Evolutionary conservation across 1,284 basidiomycete species (phyloP).

Genomic region (Pascua guehoae): DNA sequence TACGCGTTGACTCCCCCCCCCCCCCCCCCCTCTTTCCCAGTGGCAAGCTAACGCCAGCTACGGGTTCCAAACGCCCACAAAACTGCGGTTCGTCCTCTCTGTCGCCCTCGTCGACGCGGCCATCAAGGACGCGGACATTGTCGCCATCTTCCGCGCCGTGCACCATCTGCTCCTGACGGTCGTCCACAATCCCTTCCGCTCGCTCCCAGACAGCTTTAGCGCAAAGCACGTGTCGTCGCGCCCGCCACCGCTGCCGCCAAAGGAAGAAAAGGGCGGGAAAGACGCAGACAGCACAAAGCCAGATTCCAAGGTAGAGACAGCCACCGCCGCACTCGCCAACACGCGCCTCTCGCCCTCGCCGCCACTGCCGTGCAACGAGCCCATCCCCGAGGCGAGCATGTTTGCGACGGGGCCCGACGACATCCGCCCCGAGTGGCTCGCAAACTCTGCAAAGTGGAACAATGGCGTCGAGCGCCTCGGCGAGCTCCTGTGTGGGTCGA

Average conservation of each 20-base stretch:
- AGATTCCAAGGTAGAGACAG: not conserved
- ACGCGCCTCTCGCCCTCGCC: too few species aligned
- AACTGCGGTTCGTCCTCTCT: constrained; percentile 45
- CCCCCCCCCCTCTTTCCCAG: not conserved
- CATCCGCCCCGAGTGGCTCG: constrained; percentile 33
- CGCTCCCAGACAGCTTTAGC: constrained; percentile 29
- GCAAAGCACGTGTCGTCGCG: constrained; percentile 11
- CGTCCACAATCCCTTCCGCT: constrained; percentile 43
- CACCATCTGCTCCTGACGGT: constrained; percentile 43
- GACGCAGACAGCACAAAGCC: too few species aligned
- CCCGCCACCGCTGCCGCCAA: not conserved
- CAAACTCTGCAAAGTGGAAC: constrained; percentile 31
- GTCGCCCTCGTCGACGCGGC: constrained; percentile 48
- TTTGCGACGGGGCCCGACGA: constrained; percentile 38
- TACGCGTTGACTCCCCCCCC: not conserved
- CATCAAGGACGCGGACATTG: constrained; percentile 48
- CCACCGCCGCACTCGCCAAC: too few species aligned
- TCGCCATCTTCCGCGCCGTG: constrained; percentile 47
- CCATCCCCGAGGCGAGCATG: constrained; percentile 27
- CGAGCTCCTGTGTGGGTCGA: constrained; percentile 25
- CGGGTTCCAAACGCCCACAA: constrained; percentile 47
- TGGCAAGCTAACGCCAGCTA: constrained; percentile 30
- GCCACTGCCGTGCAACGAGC: constrained; percentile 4
- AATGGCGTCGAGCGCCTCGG: constrained; percentile 37
- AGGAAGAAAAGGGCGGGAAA: not conserved